A percentile compares a stretch with the other conserved stretches of the same genome.
Conservation (phyloP, 768 basidiomycete species). For the Pisolithus tinctorius region DNA sequence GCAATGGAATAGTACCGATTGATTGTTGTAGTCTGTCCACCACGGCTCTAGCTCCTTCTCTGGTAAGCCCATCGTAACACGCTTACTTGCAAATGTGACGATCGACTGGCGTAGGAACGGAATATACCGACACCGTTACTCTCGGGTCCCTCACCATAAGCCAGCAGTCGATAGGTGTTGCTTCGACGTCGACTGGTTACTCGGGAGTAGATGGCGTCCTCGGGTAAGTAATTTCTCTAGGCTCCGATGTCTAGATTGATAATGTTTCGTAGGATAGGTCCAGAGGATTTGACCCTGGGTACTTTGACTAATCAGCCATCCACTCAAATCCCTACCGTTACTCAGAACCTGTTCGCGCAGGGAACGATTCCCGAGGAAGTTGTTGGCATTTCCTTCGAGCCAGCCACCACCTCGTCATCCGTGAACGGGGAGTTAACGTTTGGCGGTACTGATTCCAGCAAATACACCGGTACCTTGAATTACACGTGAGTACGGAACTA, state of each 20-base stretch:
- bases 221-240: too few relatives aligned
- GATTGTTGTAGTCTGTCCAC: constrained; percentile 34
- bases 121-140: constrained; percentile 12
- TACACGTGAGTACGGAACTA: constrained; percentile 30
- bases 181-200: constrained; percentile 2
- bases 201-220: too few relatives aligned
- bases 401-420: not conserved
- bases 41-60: constrained; percentile 63
- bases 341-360: not conserved
- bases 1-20: not conserved
- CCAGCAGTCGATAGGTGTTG: constrained; percentile 29
- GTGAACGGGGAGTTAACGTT: constrained; percentile 11
- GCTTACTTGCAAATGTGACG: not conserved
- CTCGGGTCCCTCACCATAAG: constrained; percentile 9
- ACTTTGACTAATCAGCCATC: constrained; percentile 2
- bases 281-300: constrained; percentile 25
- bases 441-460: constrained; percentile 39
- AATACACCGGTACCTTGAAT: constrained; percentile 35
- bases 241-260: not conserved
- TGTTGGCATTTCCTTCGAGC: not conserved
- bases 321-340: constrained; percentile 21
- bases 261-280: constrained; percentile 24
- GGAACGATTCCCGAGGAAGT: not conserved
- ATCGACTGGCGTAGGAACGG: constrained; percentile 21
- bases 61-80: constrained; percentile 25